These are phyloP conservation scores for Cercospora sp. DNA, from an alignment of 2,329 filamentous ascomycete genomes.

Conservation along the genomic window DNA sequence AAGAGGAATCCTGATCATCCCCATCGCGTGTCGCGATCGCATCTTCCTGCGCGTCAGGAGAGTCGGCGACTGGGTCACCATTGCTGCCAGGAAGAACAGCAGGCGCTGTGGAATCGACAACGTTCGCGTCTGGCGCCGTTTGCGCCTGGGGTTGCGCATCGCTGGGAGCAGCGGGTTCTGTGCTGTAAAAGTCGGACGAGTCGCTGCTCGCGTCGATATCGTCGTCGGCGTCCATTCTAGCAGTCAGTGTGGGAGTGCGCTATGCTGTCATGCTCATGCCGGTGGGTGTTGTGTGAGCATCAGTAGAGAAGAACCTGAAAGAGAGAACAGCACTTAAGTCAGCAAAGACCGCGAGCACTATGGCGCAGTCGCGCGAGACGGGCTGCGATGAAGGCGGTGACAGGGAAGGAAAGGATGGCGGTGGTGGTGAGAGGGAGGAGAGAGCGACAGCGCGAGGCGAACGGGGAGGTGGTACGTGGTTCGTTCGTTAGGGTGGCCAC, in stretches of 20 bases:
- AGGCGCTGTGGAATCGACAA: not conserved
- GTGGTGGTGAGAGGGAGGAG: not conserved
- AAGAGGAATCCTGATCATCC: slow-evolving; percentile 27
- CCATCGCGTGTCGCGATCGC: not conserved
- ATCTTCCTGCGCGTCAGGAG: not conserved
- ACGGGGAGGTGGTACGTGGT: not conserved
- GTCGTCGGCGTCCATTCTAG: slow-evolving; percentile 8
- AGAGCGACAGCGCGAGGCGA: not conserved
- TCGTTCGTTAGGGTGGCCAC: not conserved
- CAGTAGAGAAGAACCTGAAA: not conserved
- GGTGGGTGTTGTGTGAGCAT: not conserved
- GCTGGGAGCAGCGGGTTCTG: not conserved
- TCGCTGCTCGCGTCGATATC: slow-evolving; percentile 5
- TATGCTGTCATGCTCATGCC: not conserved
- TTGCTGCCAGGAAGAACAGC: not conserved
- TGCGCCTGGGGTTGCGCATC: not conserved
- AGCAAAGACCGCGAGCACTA: slow-evolving; percentile 1
- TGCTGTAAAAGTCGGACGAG: slow-evolving; percentile 8
- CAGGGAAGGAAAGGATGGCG: not conserved
- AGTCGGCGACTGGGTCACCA: not conserved
- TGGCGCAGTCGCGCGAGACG: slow-evolving; percentile 1
- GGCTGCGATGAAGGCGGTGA: not conserved
- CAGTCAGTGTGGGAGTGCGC: slow-evolving; percentile 6
- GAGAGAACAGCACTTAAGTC: slow-evolving; percentile 6
- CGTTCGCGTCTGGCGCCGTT: not conserved